Evolutionary conservation across 129 eudicot species (phyloP).

Genomic region (Mikania micrantha): DNA sequence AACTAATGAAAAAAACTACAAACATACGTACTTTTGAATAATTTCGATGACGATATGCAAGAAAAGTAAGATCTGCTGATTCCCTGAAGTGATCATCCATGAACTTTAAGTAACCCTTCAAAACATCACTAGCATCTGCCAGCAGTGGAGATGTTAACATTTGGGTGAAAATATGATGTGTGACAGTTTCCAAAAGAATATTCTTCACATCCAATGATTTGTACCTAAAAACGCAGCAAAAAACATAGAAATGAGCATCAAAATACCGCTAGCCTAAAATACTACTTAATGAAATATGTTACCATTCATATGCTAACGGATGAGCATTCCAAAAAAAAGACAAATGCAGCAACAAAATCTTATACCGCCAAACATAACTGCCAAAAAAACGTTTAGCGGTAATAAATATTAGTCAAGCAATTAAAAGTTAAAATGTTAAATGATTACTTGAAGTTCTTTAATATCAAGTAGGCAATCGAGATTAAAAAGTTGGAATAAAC

Average conservation of each 20-base stretch:
- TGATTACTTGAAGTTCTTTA: neutral
- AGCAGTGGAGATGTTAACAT: constrained; percentile 75
- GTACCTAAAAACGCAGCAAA: constrained; percentile 43
- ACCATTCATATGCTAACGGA: constrained; percentile 85
- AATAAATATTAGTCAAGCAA: constrained; percentile 14
- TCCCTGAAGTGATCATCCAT: constrained; percentile 89
- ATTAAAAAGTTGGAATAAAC: neutral
- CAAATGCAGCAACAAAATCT: constrained; percentile 69
- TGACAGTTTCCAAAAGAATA: constrained; percentile 72
- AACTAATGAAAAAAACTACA: neutral
- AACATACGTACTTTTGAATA: constrained; percentile 63
- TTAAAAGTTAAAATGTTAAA: neutral
- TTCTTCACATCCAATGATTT: constrained; percentile 94
- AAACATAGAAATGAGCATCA: neutral
- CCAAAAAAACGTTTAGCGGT: constrained; percentile 11
- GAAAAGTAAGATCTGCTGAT: constrained; percentile 95
- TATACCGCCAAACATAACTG: constrained; percentile 82
- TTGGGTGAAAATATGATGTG: constrained; percentile 87
- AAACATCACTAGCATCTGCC: constrained; percentile 54
- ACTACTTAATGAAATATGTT: neutral
- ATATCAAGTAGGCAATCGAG: neutral
- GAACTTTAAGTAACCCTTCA: constrained; percentile 66
- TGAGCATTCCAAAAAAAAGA: constrained; percentile 79
- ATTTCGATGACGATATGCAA: constrained; percentile 88
- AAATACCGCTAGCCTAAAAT: neutral